Percentiles rank a stretch among this genome's conserved stretches.
Conservation (phyloP, 345 rosid species). For the Melaleuca quinquenervia region DNA sequence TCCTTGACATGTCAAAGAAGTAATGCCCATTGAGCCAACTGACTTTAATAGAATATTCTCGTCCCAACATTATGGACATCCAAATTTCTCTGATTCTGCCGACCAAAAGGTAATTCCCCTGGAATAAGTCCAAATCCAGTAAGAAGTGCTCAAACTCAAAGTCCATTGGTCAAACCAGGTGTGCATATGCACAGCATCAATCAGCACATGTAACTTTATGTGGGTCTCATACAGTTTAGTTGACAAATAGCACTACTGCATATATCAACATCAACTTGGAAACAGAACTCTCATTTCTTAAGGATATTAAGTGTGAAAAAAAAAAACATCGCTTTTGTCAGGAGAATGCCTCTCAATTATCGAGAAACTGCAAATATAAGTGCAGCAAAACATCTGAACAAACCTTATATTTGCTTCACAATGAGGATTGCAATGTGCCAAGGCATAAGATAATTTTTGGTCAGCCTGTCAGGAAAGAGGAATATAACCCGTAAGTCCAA, state of each 20-base stretch:
- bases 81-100: not conserved
- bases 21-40: not conserved
- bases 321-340: not conserved
- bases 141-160: not conserved
- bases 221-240: not conserved
- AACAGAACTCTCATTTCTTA: not conserved
- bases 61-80: not conserved
- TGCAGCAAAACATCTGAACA: conserved; percentile 8
- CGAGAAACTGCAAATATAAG: not conserved
- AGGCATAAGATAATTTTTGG: conserved; percentile 81
- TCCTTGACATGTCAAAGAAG: not conserved
- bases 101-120: not conserved
- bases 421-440: conserved; percentile 57
- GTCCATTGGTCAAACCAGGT: not conserved
- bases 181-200: not conserved
- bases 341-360: not conserved
- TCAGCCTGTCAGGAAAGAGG: conserved; percentile 61
- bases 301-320: not conserved
- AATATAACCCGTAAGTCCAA: not conserved
- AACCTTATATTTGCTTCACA: conserved; percentile 80
- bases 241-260: not conserved
- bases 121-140: not conserved
- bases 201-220: not conserved
- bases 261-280: not conserved
- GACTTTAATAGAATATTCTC: not conserved